Evolutionary conservation across 192 early-diverging fungal species (phyloP), one percentile per base, ranked within the genome.

Genomic region (Coemansia sp.): DNA sequence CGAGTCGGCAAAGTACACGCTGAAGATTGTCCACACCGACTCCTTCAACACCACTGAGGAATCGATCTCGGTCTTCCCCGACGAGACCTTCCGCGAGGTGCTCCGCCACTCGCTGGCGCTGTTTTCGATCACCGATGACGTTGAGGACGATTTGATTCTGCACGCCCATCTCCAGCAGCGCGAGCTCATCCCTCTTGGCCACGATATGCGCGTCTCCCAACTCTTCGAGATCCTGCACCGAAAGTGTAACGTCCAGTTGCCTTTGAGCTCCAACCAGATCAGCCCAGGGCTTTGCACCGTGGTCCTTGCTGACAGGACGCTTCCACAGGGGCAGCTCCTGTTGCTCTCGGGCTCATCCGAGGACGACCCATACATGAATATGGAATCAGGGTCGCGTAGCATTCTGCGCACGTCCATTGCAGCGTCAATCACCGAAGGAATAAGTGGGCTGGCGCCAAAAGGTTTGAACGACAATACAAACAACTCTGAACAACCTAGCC

Each of bases 341-440:
- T 29, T 49, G 0, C 64, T 42, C 20, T 25, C 46, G 16, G 25
- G 31, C 29, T 37, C 62, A 7, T 40, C 66, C 31, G 75, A 72
- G 46, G 70, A 77, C 30, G 75, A 72, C 63, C 75, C 75, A 6
- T 77, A 77, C 45, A 56, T 37, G 45, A 49, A 28, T 28, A 40
- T 72, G 53, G 75, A 68, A 7, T 52, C 51, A 1, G 66, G 65
- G 8, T 68, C 70, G 37, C 69, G 53, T 53, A 72, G 43, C 58
- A 68, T 77, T 6, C 59, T 77, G 53, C 75, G 75, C 49, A 77
- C 75, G 1, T 77, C 75, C 20, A 64, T 77, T 64, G 66, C 75
- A 2, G 70, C 75, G 23, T 68, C 75, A 21, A 43, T 66, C 2
- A 52, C 56, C 45, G 70, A 71, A 35, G 64, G 66, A 25, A 67